Evolutionary conservation across 2,329 filamentous ascomycete genomes (phyloP).

Genomic region (Eurotiales sp.): DNA sequence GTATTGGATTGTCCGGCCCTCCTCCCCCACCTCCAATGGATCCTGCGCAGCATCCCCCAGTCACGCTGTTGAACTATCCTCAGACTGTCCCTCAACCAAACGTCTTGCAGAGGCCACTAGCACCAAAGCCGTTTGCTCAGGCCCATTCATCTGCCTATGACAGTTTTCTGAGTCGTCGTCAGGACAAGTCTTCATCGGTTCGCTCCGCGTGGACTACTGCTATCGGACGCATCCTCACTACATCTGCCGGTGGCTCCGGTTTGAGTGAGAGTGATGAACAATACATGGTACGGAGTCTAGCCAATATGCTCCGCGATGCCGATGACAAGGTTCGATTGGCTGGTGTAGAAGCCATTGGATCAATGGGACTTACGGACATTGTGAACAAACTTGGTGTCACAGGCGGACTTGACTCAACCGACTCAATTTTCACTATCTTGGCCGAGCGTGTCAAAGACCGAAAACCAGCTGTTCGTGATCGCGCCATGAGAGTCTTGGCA

Average conservation of each 20-base stretch:
- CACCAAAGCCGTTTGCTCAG: slow-evolving; percentile 84
- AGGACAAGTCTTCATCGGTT: slow-evolving; percentile 80
- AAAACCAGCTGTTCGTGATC: slow-evolving; percentile 73
- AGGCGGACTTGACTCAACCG: slow-evolving; percentile 70
- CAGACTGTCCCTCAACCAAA: slow-evolving; percentile 51
- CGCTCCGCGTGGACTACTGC: slow-evolving; percentile 82
- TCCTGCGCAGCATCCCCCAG: slow-evolving; percentile 76
- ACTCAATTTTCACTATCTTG: slow-evolving; percentile 75
- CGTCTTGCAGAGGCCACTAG: slow-evolving; percentile 75
- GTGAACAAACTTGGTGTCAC: slow-evolving; percentile 74
- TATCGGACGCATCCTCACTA: slow-evolving; percentile 81
- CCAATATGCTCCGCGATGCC: slow-evolving; percentile 76
- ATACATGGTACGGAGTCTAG: slow-evolving; percentile 67
- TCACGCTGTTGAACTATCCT: slow-evolving; percentile 42
- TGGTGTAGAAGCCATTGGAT: slow-evolving; percentile 78
- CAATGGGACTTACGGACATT: slow-evolving; percentile 76
- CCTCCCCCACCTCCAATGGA: slow-evolving; percentile 70
- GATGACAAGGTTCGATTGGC: slow-evolving; percentile 90
- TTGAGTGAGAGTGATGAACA: slow-evolving; percentile 78
- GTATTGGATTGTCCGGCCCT: slow-evolving; percentile 86
- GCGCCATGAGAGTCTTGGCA: slow-evolving; percentile 79
- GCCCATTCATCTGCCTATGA: slow-evolving; percentile 75
- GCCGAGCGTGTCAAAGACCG: slow-evolving; percentile 87
- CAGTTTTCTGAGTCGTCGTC: slow-evolving; percentile 76
- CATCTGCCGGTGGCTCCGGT: slow-evolving; percentile 84